These are phyloP conservation scores for Nematocida displodere DNA, from an alignment of 371 early-diverging fungal genomes.

Conservation along the genomic window DNA sequence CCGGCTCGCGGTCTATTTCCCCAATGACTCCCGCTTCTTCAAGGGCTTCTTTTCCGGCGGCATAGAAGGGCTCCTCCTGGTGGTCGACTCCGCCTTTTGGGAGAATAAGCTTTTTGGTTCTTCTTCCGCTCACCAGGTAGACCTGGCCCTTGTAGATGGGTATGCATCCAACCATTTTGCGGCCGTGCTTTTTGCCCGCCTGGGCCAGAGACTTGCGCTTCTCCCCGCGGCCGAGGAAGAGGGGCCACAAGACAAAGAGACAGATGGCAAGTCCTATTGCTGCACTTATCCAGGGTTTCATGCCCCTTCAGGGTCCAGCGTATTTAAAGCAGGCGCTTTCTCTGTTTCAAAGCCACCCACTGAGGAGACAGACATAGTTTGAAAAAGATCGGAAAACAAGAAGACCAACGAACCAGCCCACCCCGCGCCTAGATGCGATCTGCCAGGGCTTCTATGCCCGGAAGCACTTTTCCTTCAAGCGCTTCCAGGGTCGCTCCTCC, in stretches of 20 bases:
- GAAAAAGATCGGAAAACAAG: no score
- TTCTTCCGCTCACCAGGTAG: constrained; percentile 37
- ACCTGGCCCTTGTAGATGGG: constrained; percentile 41
- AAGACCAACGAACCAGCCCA: no score
- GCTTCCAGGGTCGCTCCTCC: constrained; percentile 91
- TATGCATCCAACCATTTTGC: constrained; percentile 43
- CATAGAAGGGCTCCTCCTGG: constrained; percentile 42
- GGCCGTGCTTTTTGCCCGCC: background rate
- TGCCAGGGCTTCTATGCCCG: constrained; percentile 57
- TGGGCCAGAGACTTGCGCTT: background rate
- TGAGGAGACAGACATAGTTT: no score
- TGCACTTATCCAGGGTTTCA: constrained; percentile 6
- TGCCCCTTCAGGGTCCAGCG: background rate
- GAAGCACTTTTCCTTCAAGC: constrained; percentile 73
- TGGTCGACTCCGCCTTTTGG: constrained; percentile 62
- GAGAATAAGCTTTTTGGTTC: constrained; percentile 45
- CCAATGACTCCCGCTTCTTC: constrained; percentile 62
- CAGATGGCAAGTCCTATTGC: constrained; percentile 14
- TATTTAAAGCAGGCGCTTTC: background rate
- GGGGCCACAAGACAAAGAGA: constrained; percentile 48
- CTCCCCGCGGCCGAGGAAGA: background rate
- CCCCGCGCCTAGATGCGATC: background rate
- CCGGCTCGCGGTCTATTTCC: constrained; percentile 24
- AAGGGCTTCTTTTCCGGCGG: constrained; percentile 60
- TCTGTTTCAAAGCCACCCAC: no score